Evolutionary conservation across 805 yeast genomes (phyloP), one percentile per base, ranked within the genome.

Genomic region (Lachancea meyersii): DNA sequence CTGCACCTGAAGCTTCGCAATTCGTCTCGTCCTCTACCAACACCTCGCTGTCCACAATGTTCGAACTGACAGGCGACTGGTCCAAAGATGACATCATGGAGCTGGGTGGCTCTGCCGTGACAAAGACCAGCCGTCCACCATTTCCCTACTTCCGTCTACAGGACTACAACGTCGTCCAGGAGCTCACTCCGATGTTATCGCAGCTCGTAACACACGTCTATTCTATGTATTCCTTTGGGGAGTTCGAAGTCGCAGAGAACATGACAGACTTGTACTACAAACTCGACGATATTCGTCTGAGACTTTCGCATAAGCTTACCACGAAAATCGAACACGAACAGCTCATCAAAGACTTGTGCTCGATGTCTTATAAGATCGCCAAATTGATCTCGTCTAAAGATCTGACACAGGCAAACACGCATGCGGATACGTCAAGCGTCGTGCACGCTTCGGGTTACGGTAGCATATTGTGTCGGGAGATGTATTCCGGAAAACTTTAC

Each of bases 171-270:
- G 57, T 80, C 42, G 54, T 71, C 6, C 76, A 72, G 33, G 91
- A 83, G 58, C 70, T 82, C 44, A 70, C 68, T 10, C 73, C 80
- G 11, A 73, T 82, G 1, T 61, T 82, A 48, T 70, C 74, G 17
- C 71, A 79, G 35, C 63, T 84, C 41, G 70, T 78, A 11, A 71
- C 82, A 7, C 85, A 82, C 51, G 74, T 82, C 38, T 83, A 75
- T 61, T 77, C 86, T 0, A 68, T 82, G 53, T 84, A 83, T 62
- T 77, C 89, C 0, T 74, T 77, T 50, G 83, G 85, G 33, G 86
- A 83, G 55, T 80, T 79, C 49, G 65, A 72, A n/a, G 68, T 81
- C 34, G 81, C 75, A 63, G 70, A 71, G 45, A 79, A 77, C 49
- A 68, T 84, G 49, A 63, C 71, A 2, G 61, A 58, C 11, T 66